phyloP scores from a whole-genome alignment of 164 flowering plant genomes.

The Malania oleifera region DNA sequence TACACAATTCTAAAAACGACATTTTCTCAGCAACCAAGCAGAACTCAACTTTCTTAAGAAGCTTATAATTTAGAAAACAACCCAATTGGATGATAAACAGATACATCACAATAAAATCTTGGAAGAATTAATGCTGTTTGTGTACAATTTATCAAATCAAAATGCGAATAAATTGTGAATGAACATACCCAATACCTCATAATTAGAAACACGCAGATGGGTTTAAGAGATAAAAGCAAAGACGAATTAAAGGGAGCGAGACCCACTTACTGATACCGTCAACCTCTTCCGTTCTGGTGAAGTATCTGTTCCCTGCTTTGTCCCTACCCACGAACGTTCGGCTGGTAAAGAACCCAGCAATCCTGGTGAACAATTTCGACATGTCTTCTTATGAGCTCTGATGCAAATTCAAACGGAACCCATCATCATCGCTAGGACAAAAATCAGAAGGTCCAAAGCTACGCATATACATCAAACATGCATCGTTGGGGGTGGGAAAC shows the following conservation, averaged over 20 bases:
- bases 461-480: too few species aligned
- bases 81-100: too few species aligned
- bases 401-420: constrained; percentile 6
- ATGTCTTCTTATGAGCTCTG: constrained; percentile 21
- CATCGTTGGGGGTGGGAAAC: too few species aligned
- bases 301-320: constrained; percentile 82
- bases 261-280: constrained; percentile 77
- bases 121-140: too few species aligned
- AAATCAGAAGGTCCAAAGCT: too few species aligned
- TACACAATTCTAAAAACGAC: too few species aligned
- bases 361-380: constrained; percentile 58
- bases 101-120: too few species aligned
- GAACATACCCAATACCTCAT: background rate
- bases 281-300: constrained; percentile 51
- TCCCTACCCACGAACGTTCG: constrained; percentile 53
- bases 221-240: background rate
- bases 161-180: background rate
- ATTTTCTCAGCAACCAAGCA: too few species aligned
- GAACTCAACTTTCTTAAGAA: too few species aligned
- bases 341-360: constrained; percentile 53
- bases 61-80: too few species aligned
- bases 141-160: too few species aligned
- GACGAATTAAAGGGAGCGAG: background rate
- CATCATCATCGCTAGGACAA: constrained; percentile 6
- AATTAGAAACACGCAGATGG: background rate